phyloP scores from a whole-genome alignment of 2,329 filamentous ascomycete genomes.

The Thelonectria blattea region DNA sequence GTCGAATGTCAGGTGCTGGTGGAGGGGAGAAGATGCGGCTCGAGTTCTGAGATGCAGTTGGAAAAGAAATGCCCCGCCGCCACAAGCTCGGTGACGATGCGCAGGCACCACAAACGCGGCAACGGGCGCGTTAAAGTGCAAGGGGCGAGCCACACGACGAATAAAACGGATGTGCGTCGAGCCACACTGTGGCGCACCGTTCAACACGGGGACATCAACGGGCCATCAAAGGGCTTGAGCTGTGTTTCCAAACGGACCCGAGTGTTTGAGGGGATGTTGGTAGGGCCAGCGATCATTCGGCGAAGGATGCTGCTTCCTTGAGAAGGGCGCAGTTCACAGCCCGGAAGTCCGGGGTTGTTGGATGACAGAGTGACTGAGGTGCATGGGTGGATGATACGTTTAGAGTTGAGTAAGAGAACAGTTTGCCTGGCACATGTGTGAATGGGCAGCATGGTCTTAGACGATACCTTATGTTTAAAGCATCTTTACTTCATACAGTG shows the following conservation, averaged over 20 bases:
- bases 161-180: background rate
- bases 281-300: background rate
- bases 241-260: slow-evolving; percentile 4
- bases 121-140: slow-evolving; percentile 1
- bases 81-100: slow-evolving; percentile 13
- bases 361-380: background rate
- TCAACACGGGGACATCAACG: background rate
- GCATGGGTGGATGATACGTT: background rate
- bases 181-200: slow-evolving; percentile 19
- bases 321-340: slow-evolving; percentile 7
- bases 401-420: no score
- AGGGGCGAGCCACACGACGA: slow-evolving; percentile 12
- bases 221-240: slow-evolving; percentile 9
- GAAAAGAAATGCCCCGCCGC: slow-evolving; percentile 19
- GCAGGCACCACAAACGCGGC: background rate
- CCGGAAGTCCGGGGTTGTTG: slow-evolving; percentile 6
- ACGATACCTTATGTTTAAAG: no score
- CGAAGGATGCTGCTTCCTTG: background rate
- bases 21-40: slow-evolving; percentile 2
- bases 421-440: no score
- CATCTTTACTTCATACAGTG: no score
- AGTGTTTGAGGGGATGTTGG: slow-evolving; percentile 8
- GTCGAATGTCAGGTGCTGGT: background rate
- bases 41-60: background rate
- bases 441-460: no score